Evolutionary conservation across 2,329 filamentous ascomycete genomes (phyloP).

Genomic region (Harringtonia lauricola): DNA sequence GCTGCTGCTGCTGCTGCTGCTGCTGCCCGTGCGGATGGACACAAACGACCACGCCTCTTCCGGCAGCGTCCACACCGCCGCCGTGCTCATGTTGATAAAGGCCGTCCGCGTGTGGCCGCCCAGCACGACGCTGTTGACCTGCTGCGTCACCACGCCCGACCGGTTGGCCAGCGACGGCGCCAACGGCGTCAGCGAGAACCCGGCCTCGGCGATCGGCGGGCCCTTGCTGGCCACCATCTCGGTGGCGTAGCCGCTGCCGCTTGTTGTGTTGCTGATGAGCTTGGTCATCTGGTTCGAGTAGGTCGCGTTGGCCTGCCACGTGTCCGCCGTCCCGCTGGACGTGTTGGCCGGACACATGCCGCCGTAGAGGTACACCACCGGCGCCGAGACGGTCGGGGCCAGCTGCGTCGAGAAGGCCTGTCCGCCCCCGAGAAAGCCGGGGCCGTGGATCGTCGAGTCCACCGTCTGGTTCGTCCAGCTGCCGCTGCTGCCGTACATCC

Average conservation of each 20-base stretch:
- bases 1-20: too few species aligned
- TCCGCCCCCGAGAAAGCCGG: constrained; percentile 41
- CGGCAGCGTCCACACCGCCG: constrained; percentile 77
- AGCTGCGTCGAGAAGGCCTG: constrained; percentile 58
- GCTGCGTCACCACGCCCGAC: constrained; percentile 51
- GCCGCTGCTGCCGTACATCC: constrained; percentile 36
- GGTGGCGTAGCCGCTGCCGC: constrained; percentile 22
- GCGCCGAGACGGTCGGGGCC: constrained; percentile 38
- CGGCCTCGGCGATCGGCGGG: constrained; percentile 69
- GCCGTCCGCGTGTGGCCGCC: constrained; percentile 75
- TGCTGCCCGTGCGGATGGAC: too few species aligned
- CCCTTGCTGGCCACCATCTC: constrained; percentile 35
- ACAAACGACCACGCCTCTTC: constrained; percentile 82
- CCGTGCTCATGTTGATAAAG: constrained; percentile 90
- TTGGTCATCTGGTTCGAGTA: constrained; percentile 81
- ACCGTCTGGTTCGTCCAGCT: not conserved
- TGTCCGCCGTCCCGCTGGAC: constrained; percentile 10
- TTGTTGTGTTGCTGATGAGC: constrained; percentile 31
- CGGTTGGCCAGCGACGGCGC: constrained; percentile 58
- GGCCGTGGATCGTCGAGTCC: constrained; percentile 18
- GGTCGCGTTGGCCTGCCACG: constrained; percentile 57
- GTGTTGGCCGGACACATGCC: constrained; percentile 65
- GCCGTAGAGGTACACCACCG: constrained; percentile 65
- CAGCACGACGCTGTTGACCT: constrained; percentile 68
- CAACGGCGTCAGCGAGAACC: constrained; percentile 71